Evolutionary conservation across 352 stramenopile species (phyloP).

Genomic region (Pythium sp.): DNA sequence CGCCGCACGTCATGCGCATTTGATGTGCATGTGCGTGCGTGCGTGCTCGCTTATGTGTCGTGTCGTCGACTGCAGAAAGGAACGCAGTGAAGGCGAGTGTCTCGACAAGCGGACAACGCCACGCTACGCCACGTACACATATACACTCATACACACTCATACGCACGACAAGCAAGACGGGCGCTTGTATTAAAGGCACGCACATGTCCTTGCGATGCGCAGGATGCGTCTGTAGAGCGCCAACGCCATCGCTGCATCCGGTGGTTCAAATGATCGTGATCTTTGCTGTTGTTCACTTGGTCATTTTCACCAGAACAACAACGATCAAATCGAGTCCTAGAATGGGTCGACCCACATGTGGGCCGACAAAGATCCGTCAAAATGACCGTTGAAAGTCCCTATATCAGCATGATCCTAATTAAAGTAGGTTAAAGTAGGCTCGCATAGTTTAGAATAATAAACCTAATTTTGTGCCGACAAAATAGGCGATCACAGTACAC

Average conservation of each 20-base stretch:
- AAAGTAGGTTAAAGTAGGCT: not conserved
- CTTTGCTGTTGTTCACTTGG: not conserved
- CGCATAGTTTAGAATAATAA: not conserved
- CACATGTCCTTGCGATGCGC: conserved; percentile 69
- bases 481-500: not conserved
- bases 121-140: not conserved
- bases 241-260: conserved; percentile 30
- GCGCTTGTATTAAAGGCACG: conserved; percentile 6
- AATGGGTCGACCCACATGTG: not conserved
- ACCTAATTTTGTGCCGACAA: not conserved
- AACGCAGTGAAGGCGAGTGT: not conserved
- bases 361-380: not conserved
- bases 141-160: conserved; percentile 7
- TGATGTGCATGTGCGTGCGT: not conserved
- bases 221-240: conserved; percentile 74
- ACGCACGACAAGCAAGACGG: not conserved
- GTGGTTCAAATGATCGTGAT: not conserved
- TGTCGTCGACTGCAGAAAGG: not conserved
- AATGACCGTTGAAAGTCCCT: not conserved
- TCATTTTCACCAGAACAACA: not conserved
- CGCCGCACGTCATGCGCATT: not conserved
- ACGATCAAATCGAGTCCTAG: not conserved
- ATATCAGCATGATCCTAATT: not conserved
- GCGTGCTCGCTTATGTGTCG: not conserved
- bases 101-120: not conserved